Evolutionary conservation across 805 yeast species (phyloP), one percentile per base, ranked within the genome.

Genomic region (Schwanniomyces pseudopolymorphus): DNA sequence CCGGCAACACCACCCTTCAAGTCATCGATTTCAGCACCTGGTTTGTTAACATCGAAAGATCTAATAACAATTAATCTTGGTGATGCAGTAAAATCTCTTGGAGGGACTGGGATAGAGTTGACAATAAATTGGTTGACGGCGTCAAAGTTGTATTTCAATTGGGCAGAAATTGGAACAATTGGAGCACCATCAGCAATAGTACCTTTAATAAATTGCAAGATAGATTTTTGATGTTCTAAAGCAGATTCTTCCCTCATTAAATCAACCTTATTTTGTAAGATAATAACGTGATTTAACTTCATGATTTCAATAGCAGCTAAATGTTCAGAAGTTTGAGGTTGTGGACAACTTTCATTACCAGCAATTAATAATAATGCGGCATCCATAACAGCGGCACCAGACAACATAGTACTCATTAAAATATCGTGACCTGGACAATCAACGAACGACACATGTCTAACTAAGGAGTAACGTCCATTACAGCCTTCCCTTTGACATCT

Each of bases 371-470:
- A 77, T 51, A 94, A 77, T 2, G 99, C 99, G 47, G 99, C 99
- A 73, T 94, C 99, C 99, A 94, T 94, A 55, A 94, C 99, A 14
- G 99, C 99, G 31, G 99, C 99, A 67, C 99, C 99, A 40, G 98
- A 91, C 82, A 94, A 84, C 99, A 94, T 94, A 56, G 99, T 94
- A 80, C 97, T 90, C 99, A 94, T 94, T 70, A 94, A 85, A 77
- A 94, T 95, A 78, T 94, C 99, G 87, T 94, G 99, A 70, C 99
- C 99, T 50, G 99, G 99, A 78, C 99, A 95, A 78, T 94, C 99
- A 51, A 95, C 99, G 62, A 95, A 95, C 9, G 97, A 89, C 44
- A 94, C 99, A 67, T 94, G 99, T 73, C 99, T 89, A 37, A 90
- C 83, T 58, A 94, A 79, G 60, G 81, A 81, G 72, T 90, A 91